phyloP scores from a whole-genome alignment of 1,139 yeast genomes.

The Saccharomyces hybrid region DNA sequence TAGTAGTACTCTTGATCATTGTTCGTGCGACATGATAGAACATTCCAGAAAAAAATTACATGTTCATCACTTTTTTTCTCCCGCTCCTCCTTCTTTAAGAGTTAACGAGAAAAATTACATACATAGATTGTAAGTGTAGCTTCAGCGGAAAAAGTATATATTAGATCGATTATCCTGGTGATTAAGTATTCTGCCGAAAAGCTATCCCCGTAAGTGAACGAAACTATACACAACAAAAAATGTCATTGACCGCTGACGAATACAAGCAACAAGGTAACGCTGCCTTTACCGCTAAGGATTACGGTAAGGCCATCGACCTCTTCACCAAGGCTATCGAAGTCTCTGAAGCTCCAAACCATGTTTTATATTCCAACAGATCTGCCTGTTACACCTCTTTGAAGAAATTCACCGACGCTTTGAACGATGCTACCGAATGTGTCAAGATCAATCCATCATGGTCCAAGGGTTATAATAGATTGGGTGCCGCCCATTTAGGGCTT shows the following conservation, averaged over 20 bases:
- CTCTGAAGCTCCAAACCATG: constrained; percentile 79
- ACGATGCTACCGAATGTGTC: constrained; percentile 78
- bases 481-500: constrained; percentile 84
- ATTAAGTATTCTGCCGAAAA: neutral
- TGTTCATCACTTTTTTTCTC: constrained; percentile 3
- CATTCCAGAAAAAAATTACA: constrained; percentile 10
- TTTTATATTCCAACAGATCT: constrained; percentile 84
- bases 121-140: neutral
- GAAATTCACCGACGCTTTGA: constrained; percentile 62
- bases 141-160: neutral
- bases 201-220: neutral
- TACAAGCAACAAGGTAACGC: constrained; percentile 81
- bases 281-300: constrained; percentile 83
- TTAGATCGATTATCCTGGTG: no score
- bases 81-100: neutral
- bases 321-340: constrained; percentile 84
- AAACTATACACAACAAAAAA: constrained; percentile 1
- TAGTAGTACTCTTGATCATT: neutral
- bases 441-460: constrained; percentile 81
- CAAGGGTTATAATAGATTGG: constrained; percentile 89
- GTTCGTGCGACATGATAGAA: constrained; percentile 7
- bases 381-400: constrained; percentile 80
- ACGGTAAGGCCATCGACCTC: constrained; percentile 64
- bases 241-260: constrained; percentile 54
- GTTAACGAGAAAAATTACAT: constrained; percentile 2